A percentile compares a stretch with the other conserved stretches of the same genome.
These are phyloP conservation scores for Ceratobasidium papillatum DNA, from an alignment of 1,284 basidiomycete species.

Conservation along the genomic window DNA sequence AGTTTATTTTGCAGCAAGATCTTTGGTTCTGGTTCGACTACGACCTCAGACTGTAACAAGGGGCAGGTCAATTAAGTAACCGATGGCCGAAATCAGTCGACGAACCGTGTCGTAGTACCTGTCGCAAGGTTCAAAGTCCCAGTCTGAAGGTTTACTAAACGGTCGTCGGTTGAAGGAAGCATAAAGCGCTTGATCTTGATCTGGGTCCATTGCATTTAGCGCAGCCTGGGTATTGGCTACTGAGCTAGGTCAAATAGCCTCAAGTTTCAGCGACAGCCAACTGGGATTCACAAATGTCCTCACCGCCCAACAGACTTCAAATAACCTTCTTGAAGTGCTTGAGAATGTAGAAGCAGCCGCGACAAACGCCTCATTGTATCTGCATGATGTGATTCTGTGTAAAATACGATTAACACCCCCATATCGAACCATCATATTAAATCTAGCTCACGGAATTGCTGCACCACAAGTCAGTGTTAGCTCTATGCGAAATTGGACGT, in stretches of 20 bases:
- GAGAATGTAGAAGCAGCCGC: slow-evolving; percentile 64
- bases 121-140: slow-evolving; percentile 77
- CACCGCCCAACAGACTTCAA: slow-evolving; percentile 52
- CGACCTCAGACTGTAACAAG: slow-evolving; percentile 64
- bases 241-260: slow-evolving; percentile 57
- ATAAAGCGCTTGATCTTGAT: slow-evolving; percentile 72
- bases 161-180: slow-evolving; percentile 73
- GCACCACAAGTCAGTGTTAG: slow-evolving; percentile 39
- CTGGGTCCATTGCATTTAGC: slow-evolving; percentile 62
- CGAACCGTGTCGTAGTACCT: slow-evolving; percentile 77
- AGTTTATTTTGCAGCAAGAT: slow-evolving; percentile 81
- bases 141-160: slow-evolving; percentile 70
- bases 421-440: background rate
- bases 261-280: background rate
- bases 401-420: background rate
- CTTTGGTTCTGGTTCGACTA: slow-evolving; percentile 71
- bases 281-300: too few species aligned
- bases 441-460: slow-evolving; percentile 68
- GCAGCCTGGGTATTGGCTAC: slow-evolving; percentile 58
- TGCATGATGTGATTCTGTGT: slow-evolving; percentile 69
- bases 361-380: slow-evolving; percentile 65
- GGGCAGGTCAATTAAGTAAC: slow-evolving; percentile 25
- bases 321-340: slow-evolving; percentile 64
- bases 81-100: slow-evolving; percentile 29
- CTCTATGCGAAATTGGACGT: slow-evolving; percentile 21